Conservation (phyloP, 495 filamentous ascomycete species). For the Hypoxylon subgilvum region DNA sequence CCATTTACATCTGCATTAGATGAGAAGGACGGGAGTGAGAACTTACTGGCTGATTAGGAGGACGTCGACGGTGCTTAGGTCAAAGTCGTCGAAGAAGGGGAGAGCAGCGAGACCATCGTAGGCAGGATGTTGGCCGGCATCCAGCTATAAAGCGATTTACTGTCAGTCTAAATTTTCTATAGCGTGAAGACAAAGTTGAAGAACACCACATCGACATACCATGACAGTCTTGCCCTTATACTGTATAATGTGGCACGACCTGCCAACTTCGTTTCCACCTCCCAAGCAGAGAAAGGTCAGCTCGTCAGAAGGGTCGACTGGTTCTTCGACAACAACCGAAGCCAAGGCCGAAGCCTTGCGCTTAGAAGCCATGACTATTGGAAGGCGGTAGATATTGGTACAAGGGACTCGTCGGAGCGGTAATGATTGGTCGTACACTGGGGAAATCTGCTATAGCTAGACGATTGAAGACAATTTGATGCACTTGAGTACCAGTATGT, state of each 20-base stretch:
- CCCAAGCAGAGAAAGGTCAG: conserved; percentile 91
- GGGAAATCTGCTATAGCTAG: too few species aligned
- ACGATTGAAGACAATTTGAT: too few species aligned
- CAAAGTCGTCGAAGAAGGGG: conserved; percentile 98
- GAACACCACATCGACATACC: conserved; percentile 67
- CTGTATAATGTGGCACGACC: conserved; percentile 96
- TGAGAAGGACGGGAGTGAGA: conserved; percentile 29
- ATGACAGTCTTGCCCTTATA: conserved; percentile 99
- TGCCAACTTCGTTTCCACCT: conserved; percentile 94
- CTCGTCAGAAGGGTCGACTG: conserved; percentile 81
- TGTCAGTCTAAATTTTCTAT: neutral
- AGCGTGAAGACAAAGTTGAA: too few species aligned
- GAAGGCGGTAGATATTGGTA: neutral
- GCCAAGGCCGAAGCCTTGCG: conserved; percentile 74
- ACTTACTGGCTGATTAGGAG: conserved; percentile 97
- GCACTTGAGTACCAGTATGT: too few species aligned
- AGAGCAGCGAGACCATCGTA: conserved; percentile 92
- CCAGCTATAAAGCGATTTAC: conserved; percentile 64
- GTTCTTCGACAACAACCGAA: conserved; percentile 64
- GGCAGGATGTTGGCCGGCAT: conserved; percentile 96
- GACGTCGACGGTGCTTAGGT: conserved; percentile 94
- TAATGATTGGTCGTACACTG: too few species aligned
- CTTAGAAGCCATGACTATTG: conserved; percentile 70
- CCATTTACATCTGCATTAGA: conserved; percentile 14
- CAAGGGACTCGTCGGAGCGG: neutral